Conservation (phyloP, 2,329 filamentous ascomycete genomes). For the Ceratocystis ficicola region DNA sequence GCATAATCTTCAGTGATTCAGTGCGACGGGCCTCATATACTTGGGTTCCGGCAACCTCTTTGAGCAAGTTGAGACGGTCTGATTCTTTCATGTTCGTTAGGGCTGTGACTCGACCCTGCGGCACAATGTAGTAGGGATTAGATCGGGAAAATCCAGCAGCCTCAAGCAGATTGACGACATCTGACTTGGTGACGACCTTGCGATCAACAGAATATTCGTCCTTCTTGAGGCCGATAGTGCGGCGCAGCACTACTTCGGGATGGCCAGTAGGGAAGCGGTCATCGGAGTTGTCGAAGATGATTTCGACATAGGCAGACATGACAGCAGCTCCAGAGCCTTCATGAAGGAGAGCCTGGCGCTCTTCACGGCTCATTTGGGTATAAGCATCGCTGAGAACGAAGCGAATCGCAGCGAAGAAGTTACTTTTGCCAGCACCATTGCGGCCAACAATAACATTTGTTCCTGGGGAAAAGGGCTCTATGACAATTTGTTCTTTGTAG, state of each 20-base stretch:
- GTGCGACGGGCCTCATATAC: slow-evolving; percentile 87
- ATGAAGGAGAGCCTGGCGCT: slow-evolving; percentile 90
- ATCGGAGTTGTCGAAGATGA: slow-evolving; percentile 96
- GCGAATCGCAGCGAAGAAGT: slow-evolving; percentile 97
- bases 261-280: slow-evolving; percentile 89
- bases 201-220: slow-evolving; percentile 97
- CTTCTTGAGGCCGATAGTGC: slow-evolving; percentile 94
- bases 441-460: slow-evolving; percentile 98
- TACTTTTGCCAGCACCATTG: slow-evolving; percentile 98
- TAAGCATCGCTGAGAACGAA: slow-evolving; percentile 98
- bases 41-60: slow-evolving; percentile 96
- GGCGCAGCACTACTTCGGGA: slow-evolving; percentile 77
- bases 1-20: slow-evolving; percentile 93
- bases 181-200: slow-evolving; percentile 87
- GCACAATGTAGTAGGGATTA: slow-evolving; percentile 98
- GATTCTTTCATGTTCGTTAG: slow-evolving; percentile 98
- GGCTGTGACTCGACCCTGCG: slow-evolving; percentile 87
- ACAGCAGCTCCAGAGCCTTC: slow-evolving; percentile 96
- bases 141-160: slow-evolving; percentile 93
- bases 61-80: slow-evolving; percentile 76
- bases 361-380: slow-evolving; percentile 87
- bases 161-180: slow-evolving; percentile 91
- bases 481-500: slow-evolving; percentile 99
- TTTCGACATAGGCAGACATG: slow-evolving; percentile 98
- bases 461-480: slow-evolving; percentile 93